Base-by-base conservation (phyloP, 257 asterid species). In the Echites panduratus region DNA sequence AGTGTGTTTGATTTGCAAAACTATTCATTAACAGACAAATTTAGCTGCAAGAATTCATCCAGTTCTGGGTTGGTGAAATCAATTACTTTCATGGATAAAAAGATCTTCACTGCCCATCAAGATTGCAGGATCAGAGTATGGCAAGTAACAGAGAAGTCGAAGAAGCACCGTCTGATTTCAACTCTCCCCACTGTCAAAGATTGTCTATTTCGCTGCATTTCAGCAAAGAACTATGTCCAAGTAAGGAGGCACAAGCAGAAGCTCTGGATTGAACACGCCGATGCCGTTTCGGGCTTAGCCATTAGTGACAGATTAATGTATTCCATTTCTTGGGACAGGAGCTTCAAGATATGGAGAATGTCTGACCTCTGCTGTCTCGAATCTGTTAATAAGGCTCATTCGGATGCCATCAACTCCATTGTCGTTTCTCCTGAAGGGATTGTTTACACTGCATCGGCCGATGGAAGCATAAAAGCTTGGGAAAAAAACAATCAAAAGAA, bases 241-340 rank as follows among this genome's bases (percentile, higher is more conserved):
- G 77, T 82, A 47, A 61, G 89, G 63, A 84, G 91, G 16, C 88
- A 88, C 73, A 76, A 72, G 73, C 77, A 71, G 76, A 78, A 85
- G 68, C 88, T 88, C 1, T 83, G 91, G 89, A 79, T 88, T 27
- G 77, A 88, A 77, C 94, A 86, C 38, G 80, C 80, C 3, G 94
- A 88, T 27, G 77, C 84, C 0, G 81, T 88, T 40, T 84, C 94
- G 2, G 87, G 86, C 0, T 70, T 88, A 67, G 89, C 86, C 0
- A 66, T 71, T 4, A 47, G 75, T 44, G 69, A 67, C 1, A 82
- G 83, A 49, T 13, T 83, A 20, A 59, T 88, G 75, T 88, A 86
- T 58, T 84, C 90, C 0, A 73, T 73, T 63, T 88, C 91, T 16
- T 88, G 94, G 94, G 94, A 88, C 29, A 86, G 64, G 79, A 70